A percentile compares a stretch with the other conserved stretches of the same genome.
Conservation (phyloP, 2,329 filamentous ascomycete genomes). For the Xylariaceae sp. region DNA sequence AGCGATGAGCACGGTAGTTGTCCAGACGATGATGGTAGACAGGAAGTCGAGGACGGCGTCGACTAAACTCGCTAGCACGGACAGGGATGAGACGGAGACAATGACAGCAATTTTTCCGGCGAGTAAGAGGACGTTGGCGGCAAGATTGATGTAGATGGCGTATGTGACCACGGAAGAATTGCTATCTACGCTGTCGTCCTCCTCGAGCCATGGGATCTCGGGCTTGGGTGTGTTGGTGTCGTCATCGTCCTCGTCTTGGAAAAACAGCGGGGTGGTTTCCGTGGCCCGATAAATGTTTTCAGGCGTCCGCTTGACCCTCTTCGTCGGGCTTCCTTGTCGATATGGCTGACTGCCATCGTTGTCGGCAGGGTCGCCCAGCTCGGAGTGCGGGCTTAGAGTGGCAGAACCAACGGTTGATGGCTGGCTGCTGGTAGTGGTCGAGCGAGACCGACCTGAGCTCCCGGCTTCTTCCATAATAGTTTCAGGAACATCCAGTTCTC, state of each 20-base stretch:
- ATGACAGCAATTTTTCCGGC: constrained; percentile 73
- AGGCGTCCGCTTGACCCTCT: constrained; percentile 70
- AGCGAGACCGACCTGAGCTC: constrained; percentile 18
- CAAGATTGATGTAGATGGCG: constrained; percentile 81
- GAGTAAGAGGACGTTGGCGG: constrained; percentile 70
- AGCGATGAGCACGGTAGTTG: constrained; percentile 68
- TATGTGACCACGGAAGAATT: constrained; percentile 71
- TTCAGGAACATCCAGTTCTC: constrained; percentile 57
- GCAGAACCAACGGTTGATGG: neutral
- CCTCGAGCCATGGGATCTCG: constrained; percentile 64
- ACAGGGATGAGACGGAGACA: constrained; percentile 72
- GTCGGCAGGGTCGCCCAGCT: constrained; percentile 6
- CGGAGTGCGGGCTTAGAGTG: constrained; percentile 10
- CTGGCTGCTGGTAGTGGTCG: neutral
- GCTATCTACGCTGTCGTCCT: constrained; percentile 66
- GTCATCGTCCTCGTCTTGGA: constrained; percentile 38
- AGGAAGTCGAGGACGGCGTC: constrained; percentile 78
- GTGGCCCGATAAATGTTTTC: constrained; percentile 78
- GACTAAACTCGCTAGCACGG: constrained; percentile 72
- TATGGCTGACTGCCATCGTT: constrained; percentile 8
- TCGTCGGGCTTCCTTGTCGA: constrained; percentile 25
- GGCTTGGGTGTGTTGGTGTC: constrained; percentile 39
- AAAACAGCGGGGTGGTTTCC: constrained; percentile 62
- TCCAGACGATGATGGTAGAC: constrained; percentile 75
- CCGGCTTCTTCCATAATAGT: constrained; percentile 69